Conservation (phyloP, 257 asterid species). For the Paulownia fortunei region DNA sequence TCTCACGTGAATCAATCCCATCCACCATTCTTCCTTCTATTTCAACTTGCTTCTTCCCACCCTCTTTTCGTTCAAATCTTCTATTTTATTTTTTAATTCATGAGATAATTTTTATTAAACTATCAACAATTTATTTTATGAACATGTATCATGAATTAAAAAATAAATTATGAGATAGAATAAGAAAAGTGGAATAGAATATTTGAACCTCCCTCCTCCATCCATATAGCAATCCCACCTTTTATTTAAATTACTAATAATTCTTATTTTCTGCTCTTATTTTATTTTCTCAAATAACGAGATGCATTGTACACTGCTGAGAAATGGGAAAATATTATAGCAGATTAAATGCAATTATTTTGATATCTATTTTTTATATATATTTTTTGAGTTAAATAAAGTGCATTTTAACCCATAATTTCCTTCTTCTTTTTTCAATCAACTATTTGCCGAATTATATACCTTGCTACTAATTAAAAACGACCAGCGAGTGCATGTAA, state of each 20-base stretch:
- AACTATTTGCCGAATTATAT: neutral
- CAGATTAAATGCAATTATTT: neutral
- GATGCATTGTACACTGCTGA: neutral
- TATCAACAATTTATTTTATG: too few species aligned
- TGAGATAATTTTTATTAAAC: too few species aligned
- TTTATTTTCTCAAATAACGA: neutral
- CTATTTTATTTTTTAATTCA: too few species aligned
- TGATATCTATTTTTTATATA: neutral
- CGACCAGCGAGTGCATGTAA: neutral
- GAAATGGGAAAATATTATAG: neutral
- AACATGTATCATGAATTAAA: too few species aligned
- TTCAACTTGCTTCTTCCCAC: neutral
- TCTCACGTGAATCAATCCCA: slow-evolving; percentile 35
- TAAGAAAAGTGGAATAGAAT: too few species aligned
- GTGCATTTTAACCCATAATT: neutral
- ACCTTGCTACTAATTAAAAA: too few species aligned
- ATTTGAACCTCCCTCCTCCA: too few species aligned
- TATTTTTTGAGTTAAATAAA: neutral
- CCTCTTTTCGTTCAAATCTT: too few species aligned
- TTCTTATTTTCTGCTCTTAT: neutral
- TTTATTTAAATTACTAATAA: neutral
- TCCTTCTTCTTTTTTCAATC: neutral
- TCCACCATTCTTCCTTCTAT: slow-evolving; percentile 23
- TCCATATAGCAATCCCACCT: neutral
- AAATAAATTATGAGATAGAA: too few species aligned